Evolutionary conservation across 345 rosid species (phyloP).

Genomic region (Durio zibethinus): DNA sequence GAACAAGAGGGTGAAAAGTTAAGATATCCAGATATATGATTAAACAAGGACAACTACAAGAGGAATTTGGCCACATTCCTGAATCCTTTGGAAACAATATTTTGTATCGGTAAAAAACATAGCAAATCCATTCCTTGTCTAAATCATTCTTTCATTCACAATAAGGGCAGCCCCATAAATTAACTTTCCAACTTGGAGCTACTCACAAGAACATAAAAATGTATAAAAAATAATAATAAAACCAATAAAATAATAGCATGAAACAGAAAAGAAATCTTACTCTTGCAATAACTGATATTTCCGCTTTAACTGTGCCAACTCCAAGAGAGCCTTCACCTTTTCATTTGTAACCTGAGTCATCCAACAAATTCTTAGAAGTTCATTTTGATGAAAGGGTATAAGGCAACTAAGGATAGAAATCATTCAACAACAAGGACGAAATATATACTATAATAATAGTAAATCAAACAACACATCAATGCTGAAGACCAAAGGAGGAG

Average conservation of each 20-base stretch:
- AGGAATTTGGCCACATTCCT: not conserved
- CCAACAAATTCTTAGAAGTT: not conserved
- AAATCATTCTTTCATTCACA: not conserved
- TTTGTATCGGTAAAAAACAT: not conserved
- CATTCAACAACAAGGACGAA: not conserved
- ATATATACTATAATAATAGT: not conserved
- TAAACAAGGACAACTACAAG: not conserved
- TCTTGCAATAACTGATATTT: constrained; percentile 60
- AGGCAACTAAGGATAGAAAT: not conserved
- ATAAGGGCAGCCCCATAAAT: not conserved
- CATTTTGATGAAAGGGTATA: too few relatives aligned
- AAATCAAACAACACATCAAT: not conserved
- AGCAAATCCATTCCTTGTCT: not conserved
- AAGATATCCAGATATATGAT: not conserved
- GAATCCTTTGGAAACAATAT: not conserved
- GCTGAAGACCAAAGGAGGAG: not conserved
- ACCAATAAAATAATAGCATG: not conserved
- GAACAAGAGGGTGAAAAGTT: not conserved
- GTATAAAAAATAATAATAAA: too few relatives aligned
- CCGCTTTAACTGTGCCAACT: constrained; percentile 76
- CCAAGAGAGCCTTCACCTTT: constrained; percentile 93
- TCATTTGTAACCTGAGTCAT: constrained; percentile 75
- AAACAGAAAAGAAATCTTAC: constrained; percentile 38
- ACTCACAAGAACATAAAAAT: not conserved
- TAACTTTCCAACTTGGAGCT: not conserved